Conservation (phyloP, 768 basidiomycete genomes). For the Pleurotus eryngii region DNA sequence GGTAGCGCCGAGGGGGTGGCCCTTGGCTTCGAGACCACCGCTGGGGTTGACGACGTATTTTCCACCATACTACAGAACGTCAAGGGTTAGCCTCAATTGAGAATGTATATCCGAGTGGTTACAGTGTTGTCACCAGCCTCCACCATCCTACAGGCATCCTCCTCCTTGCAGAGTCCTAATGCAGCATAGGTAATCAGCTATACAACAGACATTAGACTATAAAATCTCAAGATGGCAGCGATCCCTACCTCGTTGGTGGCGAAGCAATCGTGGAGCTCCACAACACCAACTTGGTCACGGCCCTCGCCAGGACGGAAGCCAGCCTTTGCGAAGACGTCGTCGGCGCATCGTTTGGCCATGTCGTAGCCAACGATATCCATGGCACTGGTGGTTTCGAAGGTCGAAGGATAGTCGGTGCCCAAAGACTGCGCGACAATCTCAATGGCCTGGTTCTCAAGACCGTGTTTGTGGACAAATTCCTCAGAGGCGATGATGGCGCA, state of each 20-base stretch:
- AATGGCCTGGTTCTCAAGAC: conserved; percentile 82
- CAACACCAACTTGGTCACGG: conserved; percentile 73
- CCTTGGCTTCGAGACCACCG: conserved; percentile 86
- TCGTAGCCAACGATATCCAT: conserved; percentile 82
- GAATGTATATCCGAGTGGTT: conserved; percentile 17
- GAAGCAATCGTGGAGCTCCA: conserved; percentile 88
- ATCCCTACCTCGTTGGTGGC: conserved; percentile 68
- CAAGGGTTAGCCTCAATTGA: not conserved
- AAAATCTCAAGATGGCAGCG: not conserved
- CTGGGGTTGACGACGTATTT: conserved; percentile 84
- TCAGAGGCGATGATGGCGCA: conserved; percentile 79
- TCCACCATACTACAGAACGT: conserved; percentile 61
- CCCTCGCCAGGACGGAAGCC: conserved; percentile 63
- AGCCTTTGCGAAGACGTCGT: conserved; percentile 68
- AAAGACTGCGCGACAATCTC: conserved; percentile 71
- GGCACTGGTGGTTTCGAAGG: conserved; percentile 65
- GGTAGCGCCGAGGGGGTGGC: conserved; percentile 81
- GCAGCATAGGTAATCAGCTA: conserved; percentile 83
- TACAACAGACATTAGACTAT: not conserved
- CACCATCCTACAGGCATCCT: conserved; percentile 71
- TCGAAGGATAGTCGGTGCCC: conserved; percentile 59
- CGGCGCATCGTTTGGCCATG: conserved; percentile 70
- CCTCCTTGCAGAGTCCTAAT: conserved; percentile 62
- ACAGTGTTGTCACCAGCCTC: conserved; percentile 80
- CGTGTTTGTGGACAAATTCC: conserved; percentile 67